Percentiles rank a stretch among this genome's conserved stretches.
Evolutionary conservation across 2,329 filamentous ascomycete genomes (phyloP).

Genomic region (Moelleriella libera): DNA sequence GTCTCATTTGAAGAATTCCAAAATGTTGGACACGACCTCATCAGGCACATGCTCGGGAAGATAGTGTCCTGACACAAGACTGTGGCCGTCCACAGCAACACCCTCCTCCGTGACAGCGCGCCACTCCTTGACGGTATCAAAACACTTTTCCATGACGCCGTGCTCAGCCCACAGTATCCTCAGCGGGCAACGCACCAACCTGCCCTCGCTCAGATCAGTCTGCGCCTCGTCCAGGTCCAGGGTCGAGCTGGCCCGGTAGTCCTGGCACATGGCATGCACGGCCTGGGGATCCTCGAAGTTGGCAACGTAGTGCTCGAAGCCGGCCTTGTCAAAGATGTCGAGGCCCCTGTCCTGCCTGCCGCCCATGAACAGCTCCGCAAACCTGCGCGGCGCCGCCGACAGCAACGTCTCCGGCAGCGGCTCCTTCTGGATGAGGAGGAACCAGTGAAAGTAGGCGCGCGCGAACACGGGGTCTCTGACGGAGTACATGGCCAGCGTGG

Average conservation of each 20-base stretch:
- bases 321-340: slow-evolving; percentile 17
- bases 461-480: slow-evolving; percentile 27
- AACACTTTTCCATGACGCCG: slow-evolving; percentile 33
- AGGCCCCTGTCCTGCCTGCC: slow-evolving; percentile 19
- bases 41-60: slow-evolving; percentile 36
- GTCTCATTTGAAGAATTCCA: slow-evolving; percentile 19
- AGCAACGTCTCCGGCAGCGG: slow-evolving; percentile 37
- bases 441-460: slow-evolving; percentile 43
- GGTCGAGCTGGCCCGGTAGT: slow-evolving; percentile 38
- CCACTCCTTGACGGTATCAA: slow-evolving; percentile 37
- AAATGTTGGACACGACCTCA: slow-evolving; percentile 25
- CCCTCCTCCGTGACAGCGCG: slow-evolving; percentile 23
- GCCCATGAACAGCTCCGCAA: slow-evolving; percentile 28
- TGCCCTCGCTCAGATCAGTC: slow-evolving; percentile 26
- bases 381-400: slow-evolving; percentile 18
- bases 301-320: slow-evolving; percentile 25
- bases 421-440: slow-evolving; percentile 37
- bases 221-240: slow-evolving; percentile 36
- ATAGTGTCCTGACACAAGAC: slow-evolving; percentile 32
- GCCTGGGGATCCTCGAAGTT: slow-evolving; percentile 24
- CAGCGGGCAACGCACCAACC: slow-evolving; percentile 29
- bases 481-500: slow-evolving; percentile 38
- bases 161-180: slow-evolving; percentile 34
- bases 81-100: slow-evolving; percentile 22
- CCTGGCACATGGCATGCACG: slow-evolving; percentile 37